phyloP scores from a whole-genome alignment of 2,329 filamentous ascomycete genomes.

The Pyrenophora seminiperda region DNA sequence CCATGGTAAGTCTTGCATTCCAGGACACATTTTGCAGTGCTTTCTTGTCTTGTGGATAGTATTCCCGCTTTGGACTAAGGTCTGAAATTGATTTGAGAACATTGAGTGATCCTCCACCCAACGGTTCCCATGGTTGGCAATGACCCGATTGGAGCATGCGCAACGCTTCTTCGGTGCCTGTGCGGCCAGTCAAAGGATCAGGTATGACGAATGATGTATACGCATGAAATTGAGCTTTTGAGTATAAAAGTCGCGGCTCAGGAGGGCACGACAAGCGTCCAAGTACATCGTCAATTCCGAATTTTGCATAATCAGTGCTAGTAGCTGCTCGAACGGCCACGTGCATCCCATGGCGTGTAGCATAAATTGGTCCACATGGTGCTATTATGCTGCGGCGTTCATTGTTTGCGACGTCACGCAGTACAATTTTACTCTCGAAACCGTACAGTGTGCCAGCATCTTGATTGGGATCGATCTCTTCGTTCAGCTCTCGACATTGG shows the following conservation, averaged over 20 bases:
- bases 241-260: constrained; percentile 59
- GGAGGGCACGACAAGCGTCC: constrained; percentile 60
- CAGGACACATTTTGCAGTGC: constrained; percentile 52
- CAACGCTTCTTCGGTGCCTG: constrained; percentile 61
- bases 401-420: constrained; percentile 51
- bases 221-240: constrained; percentile 63
- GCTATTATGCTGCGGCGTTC: constrained; percentile 58
- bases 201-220: constrained; percentile 58
- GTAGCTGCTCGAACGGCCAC: constrained; percentile 45
- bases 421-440: constrained; percentile 61
- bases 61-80: constrained; percentile 46
- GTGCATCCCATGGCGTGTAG: constrained; percentile 48
- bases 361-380: constrained; percentile 51
- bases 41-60: constrained; percentile 51
- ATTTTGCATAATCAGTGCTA: constrained; percentile 52
- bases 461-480: constrained; percentile 59
- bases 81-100: constrained; percentile 31
- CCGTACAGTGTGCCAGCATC: constrained; percentile 65
- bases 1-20: constrained; percentile 45
- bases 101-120: background rate
- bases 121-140: constrained; percentile 47
- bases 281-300: constrained; percentile 59
- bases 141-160: constrained; percentile 53
- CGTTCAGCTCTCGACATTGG: constrained; percentile 54
- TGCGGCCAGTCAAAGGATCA: constrained; percentile 55